Evolutionary conservation across 192 early-diverging fungal genomes (phyloP).

Genomic region (Coemansia sp.): DNA sequence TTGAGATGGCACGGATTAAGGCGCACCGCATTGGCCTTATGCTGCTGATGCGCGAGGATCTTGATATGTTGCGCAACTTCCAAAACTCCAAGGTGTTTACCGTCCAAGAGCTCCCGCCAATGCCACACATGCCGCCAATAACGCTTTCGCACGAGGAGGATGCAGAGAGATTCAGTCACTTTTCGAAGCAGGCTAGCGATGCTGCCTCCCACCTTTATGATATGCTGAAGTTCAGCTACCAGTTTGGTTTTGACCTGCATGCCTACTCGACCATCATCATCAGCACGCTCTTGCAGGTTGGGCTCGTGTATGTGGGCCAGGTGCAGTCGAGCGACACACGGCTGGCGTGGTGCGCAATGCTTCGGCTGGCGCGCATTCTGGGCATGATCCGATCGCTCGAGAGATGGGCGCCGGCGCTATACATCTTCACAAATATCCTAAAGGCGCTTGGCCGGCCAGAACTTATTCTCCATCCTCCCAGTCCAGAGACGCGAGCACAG

Average conservation of each 20-base stretch:
- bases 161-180: conserved; percentile 26
- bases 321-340: conserved; percentile 42
- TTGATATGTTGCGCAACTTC: conserved; percentile 55
- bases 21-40: conserved; percentile 51
- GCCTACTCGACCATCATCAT: conserved; percentile 41
- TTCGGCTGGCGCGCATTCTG: conserved; percentile 50
- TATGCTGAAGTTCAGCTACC: conserved; percentile 51
- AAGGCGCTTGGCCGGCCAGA: conserved; percentile 54
- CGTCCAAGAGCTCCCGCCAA: conserved; percentile 28
- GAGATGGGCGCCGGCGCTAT: conserved; percentile 52
- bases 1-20: conserved; percentile 48
- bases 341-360: conserved; percentile 50
- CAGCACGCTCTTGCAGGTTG: conserved; percentile 44
- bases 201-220: conserved; percentile 39
- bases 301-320: conserved; percentile 49
- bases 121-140: conserved; percentile 15
- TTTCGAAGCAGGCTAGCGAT: conserved; percentile 19
- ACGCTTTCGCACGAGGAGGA: conserved; percentile 29
- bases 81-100: conserved; percentile 46
- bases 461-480: conserved; percentile 38
- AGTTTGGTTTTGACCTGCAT: conserved; percentile 52
- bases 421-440: conserved; percentile 55
- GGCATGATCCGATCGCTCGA: conserved; percentile 53
- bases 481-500: conserved; percentile 36
- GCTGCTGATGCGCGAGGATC: conserved; percentile 48